Percentiles rank a stretch among this genome's conserved stretches.
Conservation (phyloP, 1,139 yeast genomes). For the Zygosaccharomyces pseudobailii region DNA sequence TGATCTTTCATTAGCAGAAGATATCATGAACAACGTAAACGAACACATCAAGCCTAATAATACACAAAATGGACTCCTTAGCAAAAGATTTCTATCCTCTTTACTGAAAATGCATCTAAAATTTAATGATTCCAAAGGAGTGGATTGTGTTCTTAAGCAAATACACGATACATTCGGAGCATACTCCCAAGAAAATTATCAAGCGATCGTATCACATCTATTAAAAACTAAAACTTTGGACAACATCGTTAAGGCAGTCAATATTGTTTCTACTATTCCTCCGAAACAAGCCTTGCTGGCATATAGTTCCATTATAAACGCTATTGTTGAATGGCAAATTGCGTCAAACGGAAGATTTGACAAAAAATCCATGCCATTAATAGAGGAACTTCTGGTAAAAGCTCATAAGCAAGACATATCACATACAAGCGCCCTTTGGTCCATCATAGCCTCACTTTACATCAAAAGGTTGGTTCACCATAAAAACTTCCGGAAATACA, state of each 20-base stretch:
- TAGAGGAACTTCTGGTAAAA: slow-evolving; percentile 17
- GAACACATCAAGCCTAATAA: slow-evolving; percentile 18
- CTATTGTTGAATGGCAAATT: slow-evolving; percentile 17
- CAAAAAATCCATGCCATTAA: slow-evolving; percentile 9
- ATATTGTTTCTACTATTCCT: slow-evolving; percentile 19
- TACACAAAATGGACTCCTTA: slow-evolving; percentile 25
- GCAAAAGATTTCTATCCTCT: slow-evolving; percentile 33
- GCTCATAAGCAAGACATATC: slow-evolving; percentile 23
- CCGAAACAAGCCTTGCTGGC: slow-evolving; percentile 14
- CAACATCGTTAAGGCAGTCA: slow-evolving; percentile 20
- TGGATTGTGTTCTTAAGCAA: slow-evolving; percentile 37
- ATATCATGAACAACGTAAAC: slow-evolving; percentile 31
- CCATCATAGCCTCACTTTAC: slow-evolving; percentile 21
- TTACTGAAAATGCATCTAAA: slow-evolving; percentile 39
- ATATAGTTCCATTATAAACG: slow-evolving; percentile 18
- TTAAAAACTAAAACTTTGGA: slow-evolving; percentile 12
- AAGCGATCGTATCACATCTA: slow-evolving; percentile 20
- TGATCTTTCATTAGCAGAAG: slow-evolving; percentile 30
- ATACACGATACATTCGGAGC: slow-evolving; percentile 24
- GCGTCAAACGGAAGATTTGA: slow-evolving; percentile 9
- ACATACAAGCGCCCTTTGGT: slow-evolving; percentile 22
- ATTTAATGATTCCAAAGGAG: slow-evolving; percentile 40
- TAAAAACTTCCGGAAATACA: slow-evolving; percentile 6
- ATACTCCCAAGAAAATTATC: slow-evolving; percentile 20
- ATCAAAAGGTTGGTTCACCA: slow-evolving; percentile 16